Conservation (phyloP, 1,139 yeast species). For the Wickerhamomyces sp. region DNA sequence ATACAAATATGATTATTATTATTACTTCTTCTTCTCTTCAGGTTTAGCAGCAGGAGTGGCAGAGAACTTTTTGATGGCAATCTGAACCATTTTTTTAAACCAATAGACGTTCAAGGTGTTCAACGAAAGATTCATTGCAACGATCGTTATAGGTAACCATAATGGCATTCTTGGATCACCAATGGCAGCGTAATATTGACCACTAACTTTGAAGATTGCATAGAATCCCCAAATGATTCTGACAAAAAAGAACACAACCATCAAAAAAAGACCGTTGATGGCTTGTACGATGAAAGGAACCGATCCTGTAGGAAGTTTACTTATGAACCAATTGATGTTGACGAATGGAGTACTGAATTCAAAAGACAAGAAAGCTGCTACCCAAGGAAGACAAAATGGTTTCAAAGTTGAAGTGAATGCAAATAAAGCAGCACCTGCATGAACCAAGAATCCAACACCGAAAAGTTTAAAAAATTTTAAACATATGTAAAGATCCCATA, state of each 20-base stretch:
- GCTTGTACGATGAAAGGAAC: constrained; percentile 52
- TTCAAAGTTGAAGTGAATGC: constrained; percentile 59
- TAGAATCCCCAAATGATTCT: constrained; percentile 88
- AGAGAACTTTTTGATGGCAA: constrained; percentile 53
- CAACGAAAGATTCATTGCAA: constrained; percentile 57
- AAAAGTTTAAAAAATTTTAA: constrained; percentile 52
- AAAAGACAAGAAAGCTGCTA: constrained; percentile 77
- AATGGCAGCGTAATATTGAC: constrained; percentile 33
- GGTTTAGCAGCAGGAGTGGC: constrained; percentile 10
- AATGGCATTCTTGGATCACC: constrained; percentile 36
- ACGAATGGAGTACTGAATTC: constrained; percentile 95
- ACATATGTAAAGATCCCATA: constrained; percentile 84
- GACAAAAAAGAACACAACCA: constrained; percentile 66
- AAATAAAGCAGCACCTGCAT: constrained; percentile 72
- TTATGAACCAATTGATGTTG: constrained; percentile 86
- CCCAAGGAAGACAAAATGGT: constrained; percentile 79
- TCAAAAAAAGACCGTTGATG: constrained; percentile 68
- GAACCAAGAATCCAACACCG: constrained; percentile 79
- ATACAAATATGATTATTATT: too few relatives aligned
- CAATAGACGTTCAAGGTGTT: constrained; percentile 57
- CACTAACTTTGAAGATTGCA: constrained; percentile 40
- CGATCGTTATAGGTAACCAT: constrained; percentile 40
- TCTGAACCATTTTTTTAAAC: constrained; percentile 77
- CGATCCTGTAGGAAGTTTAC: constrained; percentile 58
- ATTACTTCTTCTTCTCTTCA: not conserved